Base-by-base conservation (phyloP, 139 green algal species). In the Monoraphidium neglectum region DNA sequence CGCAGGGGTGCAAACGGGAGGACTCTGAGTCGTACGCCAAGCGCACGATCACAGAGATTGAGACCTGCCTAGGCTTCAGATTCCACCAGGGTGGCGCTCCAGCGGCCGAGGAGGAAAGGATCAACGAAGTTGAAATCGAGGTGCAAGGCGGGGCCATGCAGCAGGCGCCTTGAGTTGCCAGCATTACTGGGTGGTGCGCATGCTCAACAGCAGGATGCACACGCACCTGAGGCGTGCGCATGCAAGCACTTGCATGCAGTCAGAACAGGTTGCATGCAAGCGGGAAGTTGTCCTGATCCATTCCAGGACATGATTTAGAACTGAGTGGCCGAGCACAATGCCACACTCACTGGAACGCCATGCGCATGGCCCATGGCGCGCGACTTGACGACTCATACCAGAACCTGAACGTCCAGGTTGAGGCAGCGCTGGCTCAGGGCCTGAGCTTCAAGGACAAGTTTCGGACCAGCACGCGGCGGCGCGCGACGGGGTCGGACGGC, bases 11-110 rank as follows among this genome's bases (percentile, higher is more conserved):
- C 21, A 40, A 73, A 5, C 60, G 63, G 24, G 73, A 79, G 30
- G 73, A 79, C 33, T 79, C 73, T 26, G 73, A 79, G 63, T 59
- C 73, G 13, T 79, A 79, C 23, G 73, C 73, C 35, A 79, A 79
- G 49, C 73, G 73, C 51, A 79, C 73, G 21, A 79, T 79, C 35
- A 73, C 47, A 32, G 73, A 79, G 63, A 79, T 79, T 68, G 73
- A 79, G 13, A 79, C 62, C 3, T 79, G 73, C 73, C 43, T 79
- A 36, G 73, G 73, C 47, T 79, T 79, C 33, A 66, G 33, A 8
- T 79, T 79, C 46, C 62, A 67, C 73, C 62, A 62, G 8, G 63
- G 46, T 37, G 73, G 43, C 33, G 47, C 63, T 8, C 62, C 63
- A 13, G 32, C 64, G n/a, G 18, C 70, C 3, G 35, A 43, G 62